Conservation (phyloP, 2,329 filamentous ascomycete genomes). For the Alternaria alternata region DNA sequence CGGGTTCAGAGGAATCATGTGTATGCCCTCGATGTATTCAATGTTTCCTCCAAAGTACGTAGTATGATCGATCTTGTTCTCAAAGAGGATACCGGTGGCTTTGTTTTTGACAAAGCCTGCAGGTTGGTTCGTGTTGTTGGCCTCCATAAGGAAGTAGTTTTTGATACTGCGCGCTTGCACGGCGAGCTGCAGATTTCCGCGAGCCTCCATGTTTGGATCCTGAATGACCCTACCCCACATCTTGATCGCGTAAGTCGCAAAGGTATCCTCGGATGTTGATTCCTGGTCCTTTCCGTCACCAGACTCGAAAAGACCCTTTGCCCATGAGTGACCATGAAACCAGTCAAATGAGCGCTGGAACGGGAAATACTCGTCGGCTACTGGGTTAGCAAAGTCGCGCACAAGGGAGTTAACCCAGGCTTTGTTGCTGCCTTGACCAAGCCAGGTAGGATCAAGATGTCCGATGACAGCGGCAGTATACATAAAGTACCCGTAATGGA, state of each 20-base stretch:
- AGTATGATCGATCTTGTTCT: conserved; percentile 95
- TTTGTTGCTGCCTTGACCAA: conserved; percentile 68
- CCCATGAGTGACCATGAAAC: conserved; percentile 94
- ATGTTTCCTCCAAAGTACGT: conserved; percentile 76
- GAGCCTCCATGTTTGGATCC: conserved; percentile 79
- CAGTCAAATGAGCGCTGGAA: conserved; percentile 80
- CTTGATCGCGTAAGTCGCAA: conserved; percentile 88
- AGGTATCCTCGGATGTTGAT: conserved; percentile 89
- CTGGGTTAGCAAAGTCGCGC: conserved; percentile 82
- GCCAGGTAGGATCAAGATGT: conserved; percentile 79
- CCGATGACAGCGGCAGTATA: conserved; percentile 87
- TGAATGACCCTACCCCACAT: conserved; percentile 87
- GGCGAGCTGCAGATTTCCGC: conserved; percentile 82
- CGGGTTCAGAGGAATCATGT: conserved; percentile 83
- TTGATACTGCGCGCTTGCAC: conserved; percentile 77
- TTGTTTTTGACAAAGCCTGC: conserved; percentile 82
- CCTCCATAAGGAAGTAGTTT: conserved; percentile 84
- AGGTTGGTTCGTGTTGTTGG: conserved; percentile 77
- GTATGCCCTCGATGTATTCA: conserved; percentile 79
- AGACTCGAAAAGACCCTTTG: conserved; percentile 78
- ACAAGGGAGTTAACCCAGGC: conserved; percentile 85
- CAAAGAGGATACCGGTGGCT: conserved; percentile 77
- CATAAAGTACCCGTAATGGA: conserved; percentile 85
- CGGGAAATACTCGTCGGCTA: conserved; percentile 75
- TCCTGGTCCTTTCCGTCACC: conserved; percentile 87